Evolutionary conservation across 345 rosid genomes (phyloP).

Genomic region (Arabidopsis arenosa): DNA sequence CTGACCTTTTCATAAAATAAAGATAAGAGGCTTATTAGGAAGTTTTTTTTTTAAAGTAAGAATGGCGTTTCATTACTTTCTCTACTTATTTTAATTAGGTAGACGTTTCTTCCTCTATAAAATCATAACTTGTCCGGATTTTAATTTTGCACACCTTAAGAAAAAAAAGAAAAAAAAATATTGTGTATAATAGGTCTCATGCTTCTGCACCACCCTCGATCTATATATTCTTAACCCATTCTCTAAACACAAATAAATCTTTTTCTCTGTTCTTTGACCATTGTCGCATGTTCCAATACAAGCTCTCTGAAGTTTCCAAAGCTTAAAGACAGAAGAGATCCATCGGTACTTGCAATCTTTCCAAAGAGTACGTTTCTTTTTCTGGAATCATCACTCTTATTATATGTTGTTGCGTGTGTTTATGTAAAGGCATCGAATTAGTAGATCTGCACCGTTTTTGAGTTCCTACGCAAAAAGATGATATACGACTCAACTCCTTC

Average conservation of each 20-base stretch:
- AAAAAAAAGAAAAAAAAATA: constrained; percentile 20
- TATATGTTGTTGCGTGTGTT: constrained; percentile 14
- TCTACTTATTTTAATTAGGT: constrained; percentile 33
- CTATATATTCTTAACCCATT: constrained; percentile 34
- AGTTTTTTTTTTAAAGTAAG: too few relatives aligned
- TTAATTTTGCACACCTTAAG: constrained; percentile 41
- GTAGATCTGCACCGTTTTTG: constrained; percentile 40
- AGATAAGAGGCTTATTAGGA: background rate
- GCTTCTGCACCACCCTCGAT: constrained; percentile 47
- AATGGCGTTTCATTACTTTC: constrained; percentile 42
- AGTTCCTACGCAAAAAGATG: constrained; percentile 13
- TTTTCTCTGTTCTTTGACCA: constrained; percentile 24
- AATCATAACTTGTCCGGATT: constrained; percentile 43
- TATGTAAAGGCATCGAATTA: background rate
- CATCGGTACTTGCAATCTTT: background rate
- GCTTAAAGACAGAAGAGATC: constrained; percentile 28
- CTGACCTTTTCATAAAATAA: constrained; percentile 40
- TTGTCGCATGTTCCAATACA: constrained; percentile 14
- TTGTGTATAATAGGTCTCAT: constrained; percentile 37
- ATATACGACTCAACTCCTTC: constrained; percentile 8
- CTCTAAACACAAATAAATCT: background rate
- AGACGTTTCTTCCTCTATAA: constrained; percentile 43
- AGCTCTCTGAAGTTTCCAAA: background rate
- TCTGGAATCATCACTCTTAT: constrained; percentile 10
- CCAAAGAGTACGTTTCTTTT: constrained; percentile 20